Evolutionary conservation across 2,329 filamentous ascomycete genomes (phyloP), one percentile per base, ranked within the genome.

Genomic region (Colletotrichum eleusines): DNA sequence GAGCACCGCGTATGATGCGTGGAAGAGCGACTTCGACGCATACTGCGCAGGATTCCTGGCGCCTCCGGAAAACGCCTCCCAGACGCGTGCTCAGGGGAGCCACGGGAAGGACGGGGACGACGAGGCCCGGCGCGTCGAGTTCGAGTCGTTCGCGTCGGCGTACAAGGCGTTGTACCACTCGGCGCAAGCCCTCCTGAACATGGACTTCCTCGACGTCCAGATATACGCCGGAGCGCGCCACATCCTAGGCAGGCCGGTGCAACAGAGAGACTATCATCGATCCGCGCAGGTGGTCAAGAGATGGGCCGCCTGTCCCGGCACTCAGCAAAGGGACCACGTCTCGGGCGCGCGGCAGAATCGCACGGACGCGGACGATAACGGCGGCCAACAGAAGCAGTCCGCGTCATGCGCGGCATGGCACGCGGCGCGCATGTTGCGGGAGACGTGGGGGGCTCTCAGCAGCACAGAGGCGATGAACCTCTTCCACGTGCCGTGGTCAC

Each of bases 401-500:
- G 85, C 86, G 0, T 77, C 81, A 2, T 81, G 81, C 65, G 84
- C 87, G 1, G 81, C 84, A 0, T 87, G 84, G 77, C 88, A 90
- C 73, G 87, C 88, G 0, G 86, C 88, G 0, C 78, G 78, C 2
- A 79, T 90, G 16, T 77, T 90, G 0, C 81, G 82, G 16, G 85
- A 87, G 33, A 84, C 85, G 0, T 81, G 86, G 11, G 78, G 82
- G 42, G 82, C 83, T 33, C 78, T 89, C 2, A 81, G 85, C 16
- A 83, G 87, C 44, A 85, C 84, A 68, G 85, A 87, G 26, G 82
- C 84, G 2, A 84, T 84, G 51, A 84, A 87, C 53, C 78, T 87
- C 0, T 90, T 90, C 75, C 88, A 90, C 74, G 87, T 89, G 23
- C 87, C 88, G 0, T 91, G 89, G 89, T 88, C 86, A 72, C 75